phyloP scores from a whole-genome alignment of 192 early-diverging fungal genomes.

The Coemansia guatemalensis region DNA sequence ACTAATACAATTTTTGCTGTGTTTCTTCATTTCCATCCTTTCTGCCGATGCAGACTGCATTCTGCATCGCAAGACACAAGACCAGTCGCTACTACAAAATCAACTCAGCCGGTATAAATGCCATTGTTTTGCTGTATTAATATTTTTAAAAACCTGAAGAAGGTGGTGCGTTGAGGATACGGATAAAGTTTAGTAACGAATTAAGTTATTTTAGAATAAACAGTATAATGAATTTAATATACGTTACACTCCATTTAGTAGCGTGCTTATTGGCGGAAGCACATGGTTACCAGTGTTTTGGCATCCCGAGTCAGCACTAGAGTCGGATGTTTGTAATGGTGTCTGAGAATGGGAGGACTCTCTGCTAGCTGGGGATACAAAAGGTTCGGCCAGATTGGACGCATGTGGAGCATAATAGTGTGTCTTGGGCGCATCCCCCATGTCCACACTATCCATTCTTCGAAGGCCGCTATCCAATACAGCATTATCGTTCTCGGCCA shows the following conservation, averaged over 20 bases:
- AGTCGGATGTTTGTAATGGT: constrained; percentile 9
- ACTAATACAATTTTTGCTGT: background rate
- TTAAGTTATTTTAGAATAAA: background rate
- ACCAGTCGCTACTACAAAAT: too few species aligned
- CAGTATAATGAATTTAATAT: background rate
- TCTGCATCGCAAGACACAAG: too few species aligned
- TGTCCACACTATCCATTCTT: too few species aligned
- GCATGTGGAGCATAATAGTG: background rate
- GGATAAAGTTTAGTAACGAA: too few species aligned
- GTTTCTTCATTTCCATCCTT: too few species aligned
- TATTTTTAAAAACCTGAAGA: too few species aligned
- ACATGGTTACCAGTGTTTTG: constrained; percentile 16
- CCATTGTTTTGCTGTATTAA: too few species aligned
- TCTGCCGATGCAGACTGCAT: too few species aligned
- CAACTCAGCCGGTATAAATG: too few species aligned
- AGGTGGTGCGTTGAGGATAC: too few species aligned
- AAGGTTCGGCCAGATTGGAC: background rate
- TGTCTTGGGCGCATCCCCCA: too few species aligned
- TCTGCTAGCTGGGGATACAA: constrained; percentile 18
- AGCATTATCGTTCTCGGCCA: constrained; percentile 1
- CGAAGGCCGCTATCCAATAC: too few species aligned
- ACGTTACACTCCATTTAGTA: constrained; percentile 24
- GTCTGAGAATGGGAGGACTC: constrained; percentile 38
- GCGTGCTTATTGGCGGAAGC: constrained; percentile 43
- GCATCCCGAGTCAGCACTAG: constrained; percentile 9